These are phyloP conservation scores for Rutidosis leptorrhynchoides DNA, from an alignment of 129 eudicot species.

Conservation along the genomic window DNA sequence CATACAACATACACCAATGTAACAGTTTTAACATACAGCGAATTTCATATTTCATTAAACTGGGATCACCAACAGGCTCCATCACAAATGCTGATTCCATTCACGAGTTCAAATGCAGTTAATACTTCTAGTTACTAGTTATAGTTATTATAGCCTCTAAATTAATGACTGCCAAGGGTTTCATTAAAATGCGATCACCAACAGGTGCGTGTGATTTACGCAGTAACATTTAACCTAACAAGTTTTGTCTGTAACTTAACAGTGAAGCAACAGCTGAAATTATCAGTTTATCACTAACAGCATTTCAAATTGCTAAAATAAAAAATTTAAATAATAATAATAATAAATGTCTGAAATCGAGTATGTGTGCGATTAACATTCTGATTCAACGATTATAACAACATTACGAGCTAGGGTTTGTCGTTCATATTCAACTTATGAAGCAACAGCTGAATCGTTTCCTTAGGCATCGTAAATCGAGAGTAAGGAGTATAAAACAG, in stretches of 20 bases:
- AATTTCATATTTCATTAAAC: neutral
- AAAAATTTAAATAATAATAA: neutral
- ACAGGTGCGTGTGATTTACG: neutral
- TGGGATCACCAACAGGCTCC: no score
- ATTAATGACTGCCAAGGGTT: no score
- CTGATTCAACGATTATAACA: neutral
- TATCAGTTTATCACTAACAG: no score
- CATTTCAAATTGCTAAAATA: neutral
- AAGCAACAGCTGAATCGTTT: neutral
- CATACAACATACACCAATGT: no score
- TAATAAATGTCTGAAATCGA: neutral
- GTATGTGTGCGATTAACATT: neutral
- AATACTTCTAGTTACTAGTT: no score
- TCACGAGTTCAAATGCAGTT: no score
- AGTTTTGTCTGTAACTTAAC: neutral
- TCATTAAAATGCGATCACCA: no score
- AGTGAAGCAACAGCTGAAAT: neutral
- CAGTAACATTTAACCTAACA: neutral
- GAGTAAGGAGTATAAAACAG: conserved; percentile 11
- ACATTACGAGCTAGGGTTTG: neutral
- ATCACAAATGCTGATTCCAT: no score
- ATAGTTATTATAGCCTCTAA: no score
- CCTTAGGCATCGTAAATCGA: conserved; percentile 6
- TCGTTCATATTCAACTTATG: neutral
- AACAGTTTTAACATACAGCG: neutral